Base-by-base conservation (phyloP, 2,329 filamentous ascomycete species). In the Calonectria hawksworthii region DNA sequence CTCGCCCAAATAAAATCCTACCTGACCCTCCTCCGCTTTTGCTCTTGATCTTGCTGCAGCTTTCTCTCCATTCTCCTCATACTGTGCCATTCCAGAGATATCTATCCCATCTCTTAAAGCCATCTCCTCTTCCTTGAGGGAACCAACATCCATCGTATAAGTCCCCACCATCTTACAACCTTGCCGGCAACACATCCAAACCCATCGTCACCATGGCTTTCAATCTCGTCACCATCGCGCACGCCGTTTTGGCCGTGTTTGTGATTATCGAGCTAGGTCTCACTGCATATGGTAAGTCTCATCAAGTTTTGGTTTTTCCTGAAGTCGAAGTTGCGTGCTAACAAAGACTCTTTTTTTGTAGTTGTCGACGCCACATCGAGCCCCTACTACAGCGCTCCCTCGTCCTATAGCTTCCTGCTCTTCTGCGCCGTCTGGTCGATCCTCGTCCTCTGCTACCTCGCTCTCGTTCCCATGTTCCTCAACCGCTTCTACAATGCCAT, bases 381-480 rank as follows among this genome's bases (percentile, higher is more conserved):
- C 2, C 18, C 41, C 18, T 65, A 38, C 28, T 18, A 18, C 8
- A 65, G 77, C 68, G 85, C 88, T 2, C 92, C 93, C 10, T 88
- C 90, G 14, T 86, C 89, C 44, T 87, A 94, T 83, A 92, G 93
- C 86, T 98, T 97, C 87, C 90, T 96, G 85, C 88, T 98, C 85
- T 98, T 98, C 90, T 90, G 89, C 83, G 88, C 92, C 51, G 88
- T 96, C 79, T 98, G 95, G 94, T 94, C 95, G 2, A 84, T 95
- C 63, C 89, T 97, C 76, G 86, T 93, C 6, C 88, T 96, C 41
- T 84, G 90, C 70, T 96, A 96, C 84, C 89, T 98, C 74, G 88
- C 92, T 80, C 76, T 96, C 65, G 88, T 92, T 3, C 94, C 94
- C 1, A 86, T 90, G 54, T 93, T 92, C 85, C 87, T 92, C 80